These are phyloP conservation scores for Salvia splendens DNA, from an alignment of 257 asterid species.

Conservation along the genomic window DNA sequence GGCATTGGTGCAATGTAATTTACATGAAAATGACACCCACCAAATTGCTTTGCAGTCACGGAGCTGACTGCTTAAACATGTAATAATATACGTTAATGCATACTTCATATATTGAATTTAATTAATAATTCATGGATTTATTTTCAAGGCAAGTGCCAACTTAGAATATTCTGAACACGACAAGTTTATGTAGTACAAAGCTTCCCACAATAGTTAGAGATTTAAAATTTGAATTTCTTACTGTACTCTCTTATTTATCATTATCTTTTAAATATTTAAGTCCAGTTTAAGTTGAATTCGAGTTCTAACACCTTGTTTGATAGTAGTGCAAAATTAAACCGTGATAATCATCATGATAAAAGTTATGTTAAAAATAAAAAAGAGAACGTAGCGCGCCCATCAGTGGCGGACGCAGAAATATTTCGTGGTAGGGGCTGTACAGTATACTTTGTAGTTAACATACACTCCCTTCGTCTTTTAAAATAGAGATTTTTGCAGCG, in stretches of 20 bases:
- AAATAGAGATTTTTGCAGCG: too few species aligned
- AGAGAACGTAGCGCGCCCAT: too few species aligned
- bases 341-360: too few species aligned
- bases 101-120: background rate
- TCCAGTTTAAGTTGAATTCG: background rate
- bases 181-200: background rate
- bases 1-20: constrained; percentile 32
- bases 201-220: background rate
- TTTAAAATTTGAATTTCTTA: background rate
- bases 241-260: background rate
- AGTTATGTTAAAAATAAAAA: too few species aligned
- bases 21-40: constrained; percentile 35
- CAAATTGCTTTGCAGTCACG: constrained; percentile 36
- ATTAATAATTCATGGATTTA: background rate
- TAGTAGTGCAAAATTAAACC: too few species aligned
- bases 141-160: constrained; percentile 22
- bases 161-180: background rate
- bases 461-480: too few species aligned
- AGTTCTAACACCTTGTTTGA: too few species aligned
- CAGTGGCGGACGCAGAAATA: too few species aligned
- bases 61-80: constrained; percentile 16
- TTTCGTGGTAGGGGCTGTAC: too few species aligned
- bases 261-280: background rate
- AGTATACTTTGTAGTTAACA: too few species aligned
- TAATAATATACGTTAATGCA: background rate